Evolutionary conservation across 2,329 filamentous ascomycete species (phyloP).

Genomic region (Monosporascus sp.): DNA sequence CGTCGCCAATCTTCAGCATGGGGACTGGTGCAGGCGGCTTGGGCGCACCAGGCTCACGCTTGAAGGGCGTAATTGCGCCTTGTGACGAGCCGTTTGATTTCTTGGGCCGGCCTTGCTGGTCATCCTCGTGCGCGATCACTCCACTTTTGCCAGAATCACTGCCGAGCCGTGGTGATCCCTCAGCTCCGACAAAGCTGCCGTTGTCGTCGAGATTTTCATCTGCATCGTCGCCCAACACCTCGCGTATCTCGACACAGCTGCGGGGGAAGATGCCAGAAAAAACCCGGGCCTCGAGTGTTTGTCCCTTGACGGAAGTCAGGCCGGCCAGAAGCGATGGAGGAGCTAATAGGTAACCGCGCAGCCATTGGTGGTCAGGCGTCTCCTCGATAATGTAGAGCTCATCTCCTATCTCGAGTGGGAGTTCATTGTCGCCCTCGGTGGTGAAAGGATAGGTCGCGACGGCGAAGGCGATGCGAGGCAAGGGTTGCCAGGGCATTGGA

Average conservation of each 20-base stretch:
- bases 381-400: conserved; percentile 99
- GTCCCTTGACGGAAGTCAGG: conserved; percentile 82
- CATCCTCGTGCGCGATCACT: conserved; percentile 31
- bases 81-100: conserved; percentile 1
- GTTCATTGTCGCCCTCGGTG: conserved; percentile 79
- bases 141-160: conserved; percentile 54
- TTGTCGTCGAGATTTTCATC: conserved; percentile 46
- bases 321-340: conserved; percentile 90
- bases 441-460: conserved; percentile 94
- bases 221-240: conserved; percentile 71
- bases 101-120: conserved; percentile 1
- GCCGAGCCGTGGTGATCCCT: conserved; percentile 29
- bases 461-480: conserved; percentile 95
- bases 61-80: conserved; percentile 7
- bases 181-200: conserved; percentile 23
- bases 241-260: conserved; percentile 90
- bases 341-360: conserved; percentile 90
- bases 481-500: conserved; percentile 91
- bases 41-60: conserved; percentile 61
- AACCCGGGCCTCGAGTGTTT: conserved; percentile 90
- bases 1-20: conserved; percentile 96
- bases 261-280: conserved; percentile 98
- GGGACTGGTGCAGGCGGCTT: conserved; percentile 90
- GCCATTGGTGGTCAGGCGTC: conserved; percentile 87
- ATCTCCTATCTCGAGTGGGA: conserved; percentile 95